Conservation (phyloP, 2,329 filamentous ascomycete species). For the Cryphonectria japonica region DNA sequence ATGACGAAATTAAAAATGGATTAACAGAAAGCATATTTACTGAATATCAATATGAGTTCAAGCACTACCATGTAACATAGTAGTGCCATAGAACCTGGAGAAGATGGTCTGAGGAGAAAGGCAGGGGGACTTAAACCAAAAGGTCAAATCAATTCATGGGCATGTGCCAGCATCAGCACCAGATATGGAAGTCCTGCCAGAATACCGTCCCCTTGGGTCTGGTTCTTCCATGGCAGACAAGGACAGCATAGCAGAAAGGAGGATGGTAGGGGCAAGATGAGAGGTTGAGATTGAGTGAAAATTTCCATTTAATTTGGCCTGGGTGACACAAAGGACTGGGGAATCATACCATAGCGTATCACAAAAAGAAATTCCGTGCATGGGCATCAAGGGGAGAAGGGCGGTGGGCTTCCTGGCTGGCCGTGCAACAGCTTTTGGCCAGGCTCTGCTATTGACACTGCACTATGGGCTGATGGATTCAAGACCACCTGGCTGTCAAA, state of each 20-base stretch:
- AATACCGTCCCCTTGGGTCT: background rate
- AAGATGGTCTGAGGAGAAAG: background rate
- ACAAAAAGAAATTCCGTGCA: slow-evolving; percentile 1
- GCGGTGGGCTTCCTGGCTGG: background rate
- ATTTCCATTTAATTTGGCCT: background rate
- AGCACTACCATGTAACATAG: background rate
- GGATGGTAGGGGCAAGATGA: background rate
- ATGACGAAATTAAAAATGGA: background rate
- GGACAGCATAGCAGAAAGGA: background rate
- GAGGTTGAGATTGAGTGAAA: background rate
- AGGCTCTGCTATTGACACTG: background rate
- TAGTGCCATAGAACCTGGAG: background rate
- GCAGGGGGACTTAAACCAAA: background rate
- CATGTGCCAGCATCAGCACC: background rate
- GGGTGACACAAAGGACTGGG: slow-evolving; percentile 9
- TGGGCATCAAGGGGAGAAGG: background rate
- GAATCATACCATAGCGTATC: slow-evolving; percentile 1
- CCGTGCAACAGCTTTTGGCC: background rate
- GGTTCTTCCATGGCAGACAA: background rate
- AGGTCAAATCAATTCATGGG: background rate
- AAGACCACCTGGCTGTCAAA: background rate
- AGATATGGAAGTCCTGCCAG: background rate
- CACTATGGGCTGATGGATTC: background rate
- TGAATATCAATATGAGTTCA: background rate
- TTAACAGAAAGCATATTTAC: background rate